Conservation (phyloP, 495 filamentous ascomycete species). For the Penicillium nucicola region DNA sequence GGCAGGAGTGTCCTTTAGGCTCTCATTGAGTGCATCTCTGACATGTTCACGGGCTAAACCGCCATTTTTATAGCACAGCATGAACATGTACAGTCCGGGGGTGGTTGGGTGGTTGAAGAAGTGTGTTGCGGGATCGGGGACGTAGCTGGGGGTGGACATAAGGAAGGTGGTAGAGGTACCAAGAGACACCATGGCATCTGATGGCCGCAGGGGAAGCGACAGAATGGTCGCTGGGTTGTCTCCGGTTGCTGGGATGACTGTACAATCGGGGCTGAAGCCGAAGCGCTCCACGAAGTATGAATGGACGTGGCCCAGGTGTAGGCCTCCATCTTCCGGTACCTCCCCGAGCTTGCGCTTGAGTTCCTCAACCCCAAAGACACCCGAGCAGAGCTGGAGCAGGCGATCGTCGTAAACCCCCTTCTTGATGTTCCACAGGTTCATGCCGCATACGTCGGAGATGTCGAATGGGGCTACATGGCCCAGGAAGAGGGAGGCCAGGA, state of each 20-base stretch:
- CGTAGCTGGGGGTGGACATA: constrained; percentile 89
- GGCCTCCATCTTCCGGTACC: constrained; percentile 76
- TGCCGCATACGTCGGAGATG: constrained; percentile 92
- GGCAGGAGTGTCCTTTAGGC: constrained; percentile 31
- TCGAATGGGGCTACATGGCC: constrained; percentile 85
- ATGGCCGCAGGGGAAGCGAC: constrained; percentile 75
- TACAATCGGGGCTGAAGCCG: constrained; percentile 71
- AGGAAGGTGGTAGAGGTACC: constrained; percentile 96
- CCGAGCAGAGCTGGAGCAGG: constrained; percentile 74
- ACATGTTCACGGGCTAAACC: constrained; percentile 87
- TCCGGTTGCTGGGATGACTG: constrained; percentile 82
- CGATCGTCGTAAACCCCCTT: constrained; percentile 67
- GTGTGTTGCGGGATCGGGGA: constrained; percentile 81
- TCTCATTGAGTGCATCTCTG: constrained; percentile 63
- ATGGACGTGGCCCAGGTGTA: constrained; percentile 68
- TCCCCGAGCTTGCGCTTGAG: constrained; percentile 76
- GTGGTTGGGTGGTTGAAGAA: constrained; percentile 90
- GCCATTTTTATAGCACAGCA: constrained; percentile 99
- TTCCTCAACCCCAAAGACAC: constrained; percentile 59
- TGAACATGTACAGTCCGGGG: constrained; percentile 87
- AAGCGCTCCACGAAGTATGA: constrained; percentile 74
- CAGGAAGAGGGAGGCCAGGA: constrained; percentile 87
- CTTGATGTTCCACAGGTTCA: constrained; percentile 94
- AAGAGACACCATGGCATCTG: constrained; percentile 90
- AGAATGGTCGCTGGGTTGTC: constrained; percentile 97